Evolutionary conservation across 345 rosid genomes (phyloP).

Genomic region (Boechera stricta): DNA sequence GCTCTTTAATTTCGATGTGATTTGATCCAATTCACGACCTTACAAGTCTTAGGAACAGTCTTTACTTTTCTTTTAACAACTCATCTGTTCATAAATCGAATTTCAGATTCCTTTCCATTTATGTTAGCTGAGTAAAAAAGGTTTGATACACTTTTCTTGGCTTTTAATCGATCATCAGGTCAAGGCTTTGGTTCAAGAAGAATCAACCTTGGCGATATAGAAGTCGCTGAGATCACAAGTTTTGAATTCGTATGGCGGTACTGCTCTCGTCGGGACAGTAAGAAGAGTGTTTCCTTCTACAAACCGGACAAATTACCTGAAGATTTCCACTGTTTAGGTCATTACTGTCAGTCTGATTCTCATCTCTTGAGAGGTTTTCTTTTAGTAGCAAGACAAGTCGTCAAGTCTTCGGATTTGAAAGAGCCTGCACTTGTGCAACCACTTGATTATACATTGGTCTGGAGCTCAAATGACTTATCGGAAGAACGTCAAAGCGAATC

Average conservation of each 20-base stretch:
- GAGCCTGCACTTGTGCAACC: conserved; percentile 68
- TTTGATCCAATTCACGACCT: conserved; percentile 25
- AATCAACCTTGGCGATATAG: conserved; percentile 74
- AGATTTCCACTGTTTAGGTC: conserved; percentile 70
- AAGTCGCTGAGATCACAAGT: conserved; percentile 57
- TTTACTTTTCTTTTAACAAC: conserved; percentile 4
- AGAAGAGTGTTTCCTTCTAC: conserved; percentile 61
- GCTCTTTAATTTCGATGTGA: neutral
- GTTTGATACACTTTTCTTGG: neutral
- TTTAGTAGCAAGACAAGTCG: conserved; percentile 62
- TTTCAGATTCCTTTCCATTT: neutral
- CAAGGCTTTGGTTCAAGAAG: conserved; percentile 71
- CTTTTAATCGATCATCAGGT: conserved; percentile 49
- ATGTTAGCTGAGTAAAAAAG: neutral
- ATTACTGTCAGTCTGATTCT: conserved; percentile 65
- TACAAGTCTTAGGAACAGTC: neutral
- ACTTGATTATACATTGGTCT: conserved; percentile 66
- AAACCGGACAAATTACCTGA: conserved; percentile 66
- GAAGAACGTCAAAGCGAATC: conserved; percentile 43
- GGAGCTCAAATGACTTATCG: conserved; percentile 68
- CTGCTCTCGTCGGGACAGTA: conserved; percentile 41
- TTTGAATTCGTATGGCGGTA: conserved; percentile 75
- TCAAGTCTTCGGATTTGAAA: neutral
- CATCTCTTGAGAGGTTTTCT: conserved; percentile 64
- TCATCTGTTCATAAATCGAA: neutral